These are phyloP conservation scores for Pleurotus giganteus DNA, from an alignment of 768 basidiomycete genomes.

Conservation along the genomic window DNA sequence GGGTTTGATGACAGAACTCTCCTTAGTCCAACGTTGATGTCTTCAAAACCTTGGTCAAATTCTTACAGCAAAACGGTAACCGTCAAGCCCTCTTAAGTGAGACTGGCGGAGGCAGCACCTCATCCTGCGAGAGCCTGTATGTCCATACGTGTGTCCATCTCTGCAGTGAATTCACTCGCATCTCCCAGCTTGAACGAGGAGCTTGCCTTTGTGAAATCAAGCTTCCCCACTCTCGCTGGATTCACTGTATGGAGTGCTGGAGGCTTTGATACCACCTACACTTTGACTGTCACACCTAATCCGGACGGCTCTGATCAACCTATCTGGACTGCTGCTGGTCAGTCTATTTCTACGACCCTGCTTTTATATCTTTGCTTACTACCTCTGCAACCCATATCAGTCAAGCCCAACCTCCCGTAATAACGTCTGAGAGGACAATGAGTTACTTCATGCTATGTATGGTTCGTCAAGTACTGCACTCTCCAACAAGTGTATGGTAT, in stretches of 20 bases:
- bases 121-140: conserved; percentile 39
- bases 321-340: conserved; percentile 40
- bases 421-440: too few species aligned
- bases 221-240: conserved; percentile 43
- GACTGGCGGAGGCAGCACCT: conserved; percentile 54
- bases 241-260: conserved; percentile 56
- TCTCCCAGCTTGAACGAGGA: conserved; percentile 35
- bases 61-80: conserved; percentile 32
- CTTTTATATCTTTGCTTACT: neutral
- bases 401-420: conserved; percentile 24
- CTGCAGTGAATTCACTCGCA: neutral
- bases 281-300: conserved; percentile 47
- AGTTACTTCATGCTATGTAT: too few species aligned
- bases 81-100: conserved; percentile 39
- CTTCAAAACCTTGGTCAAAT: conserved; percentile 39
- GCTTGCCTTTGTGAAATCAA: conserved; percentile 43
- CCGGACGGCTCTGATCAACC: conserved; percentile 46
- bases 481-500: neutral
- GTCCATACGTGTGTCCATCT: conserved; percentile 17
- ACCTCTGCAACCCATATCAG: conserved; percentile 5
- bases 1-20: neutral
- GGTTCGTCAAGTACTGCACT: neutral
- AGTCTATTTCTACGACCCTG: conserved; percentile 12
- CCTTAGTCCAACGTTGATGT: conserved; percentile 42
- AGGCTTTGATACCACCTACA: conserved; percentile 48